Evolutionary conservation across 2,329 filamentous ascomycete species (phyloP).

Genomic region (Colletotrichum paranaense): DNA sequence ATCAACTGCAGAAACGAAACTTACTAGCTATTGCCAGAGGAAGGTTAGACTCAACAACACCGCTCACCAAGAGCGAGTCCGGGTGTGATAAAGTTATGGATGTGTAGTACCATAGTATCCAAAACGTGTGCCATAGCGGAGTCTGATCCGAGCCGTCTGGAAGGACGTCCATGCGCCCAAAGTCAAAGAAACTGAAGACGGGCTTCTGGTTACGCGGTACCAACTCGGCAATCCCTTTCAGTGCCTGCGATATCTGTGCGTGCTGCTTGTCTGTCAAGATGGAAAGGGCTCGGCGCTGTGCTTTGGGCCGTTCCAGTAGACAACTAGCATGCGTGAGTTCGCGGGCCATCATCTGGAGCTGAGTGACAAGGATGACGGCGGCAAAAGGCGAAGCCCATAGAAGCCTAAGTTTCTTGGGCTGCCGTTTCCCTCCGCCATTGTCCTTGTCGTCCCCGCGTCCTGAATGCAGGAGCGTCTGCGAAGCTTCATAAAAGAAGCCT

Average conservation of each 20-base stretch:
- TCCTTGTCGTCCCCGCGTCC: not conserved
- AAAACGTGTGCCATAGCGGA: slow-evolving; percentile 25
- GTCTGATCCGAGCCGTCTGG: slow-evolving; percentile 5
- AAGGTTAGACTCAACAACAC: slow-evolving; percentile 20
- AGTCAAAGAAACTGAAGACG: slow-evolving; percentile 16
- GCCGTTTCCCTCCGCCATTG: not conserved
- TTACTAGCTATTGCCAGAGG: slow-evolving; percentile 17
- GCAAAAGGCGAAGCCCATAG: slow-evolving; percentile 20
- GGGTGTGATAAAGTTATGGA: slow-evolving; percentile 22
- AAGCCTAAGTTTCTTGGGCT: slow-evolving; percentile 13
- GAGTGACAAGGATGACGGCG: slow-evolving; percentile 22
- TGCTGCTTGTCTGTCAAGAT: slow-evolving; percentile 25
- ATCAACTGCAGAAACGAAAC: not conserved
- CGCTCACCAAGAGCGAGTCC: slow-evolving; percentile 13
- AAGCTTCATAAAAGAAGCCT: slow-evolving; percentile 22
- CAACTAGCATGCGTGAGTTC: slow-evolving; percentile 22
- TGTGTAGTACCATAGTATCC: slow-evolving; percentile 22
- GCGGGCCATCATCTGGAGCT: slow-evolving; percentile 23
- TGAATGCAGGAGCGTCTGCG: slow-evolving; percentile 6
- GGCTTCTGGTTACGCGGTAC: slow-evolving; percentile 19
- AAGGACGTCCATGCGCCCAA: slow-evolving; percentile 20
- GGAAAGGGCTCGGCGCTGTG: slow-evolving; percentile 11
- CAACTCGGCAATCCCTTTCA: slow-evolving; percentile 16
- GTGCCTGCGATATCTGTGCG: slow-evolving; percentile 10
- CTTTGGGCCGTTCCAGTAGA: slow-evolving; percentile 10